A percentile compares a stretch with the other conserved stretches of the same genome.
These are phyloP conservation scores for Boletus tomentosulus DNA, from an alignment of 768 basidiomycete genomes.

Conservation along the genomic window DNA sequence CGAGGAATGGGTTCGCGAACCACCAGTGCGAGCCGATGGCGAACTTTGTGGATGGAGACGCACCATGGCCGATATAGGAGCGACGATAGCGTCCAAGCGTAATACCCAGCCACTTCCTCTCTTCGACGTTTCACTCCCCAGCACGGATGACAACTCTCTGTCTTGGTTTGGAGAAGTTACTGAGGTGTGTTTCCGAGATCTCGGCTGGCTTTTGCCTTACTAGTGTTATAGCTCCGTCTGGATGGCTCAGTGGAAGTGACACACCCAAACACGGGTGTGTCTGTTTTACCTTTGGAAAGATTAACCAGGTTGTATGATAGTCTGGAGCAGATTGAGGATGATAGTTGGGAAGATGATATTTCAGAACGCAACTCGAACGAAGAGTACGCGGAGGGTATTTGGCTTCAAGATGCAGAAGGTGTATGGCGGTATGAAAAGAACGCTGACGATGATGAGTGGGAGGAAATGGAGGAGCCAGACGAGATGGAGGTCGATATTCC, in stretches of 20 bases:
- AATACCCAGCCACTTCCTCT: constrained; percentile 37
- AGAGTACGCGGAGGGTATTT: constrained; percentile 39
- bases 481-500: constrained; percentile 36
- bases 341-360: constrained; percentile 46
- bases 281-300: constrained; percentile 57
- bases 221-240: constrained; percentile 51
- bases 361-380: constrained; percentile 37
- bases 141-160: constrained; percentile 38
- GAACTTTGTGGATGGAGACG: constrained; percentile 68
- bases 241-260: constrained; percentile 73
- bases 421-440: constrained; percentile 30
- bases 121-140: constrained; percentile 41
- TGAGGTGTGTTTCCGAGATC: constrained; percentile 42
- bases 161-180: constrained; percentile 89
- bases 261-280: constrained; percentile 52
- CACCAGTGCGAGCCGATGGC: constrained; percentile 43
- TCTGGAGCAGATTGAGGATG: constrained; percentile 73
- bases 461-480: constrained; percentile 32
- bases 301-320: constrained; percentile 78
- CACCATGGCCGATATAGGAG: constrained; percentile 64
- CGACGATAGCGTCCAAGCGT: constrained; percentile 47
- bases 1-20: constrained; percentile 73
- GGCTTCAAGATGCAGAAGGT: constrained; percentile 41
- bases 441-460: constrained; percentile 39
- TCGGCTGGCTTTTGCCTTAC: constrained; percentile 5